phyloP scores from a whole-genome alignment of 768 basidiomycete species.

The Macrocybe gigantea region DNA sequence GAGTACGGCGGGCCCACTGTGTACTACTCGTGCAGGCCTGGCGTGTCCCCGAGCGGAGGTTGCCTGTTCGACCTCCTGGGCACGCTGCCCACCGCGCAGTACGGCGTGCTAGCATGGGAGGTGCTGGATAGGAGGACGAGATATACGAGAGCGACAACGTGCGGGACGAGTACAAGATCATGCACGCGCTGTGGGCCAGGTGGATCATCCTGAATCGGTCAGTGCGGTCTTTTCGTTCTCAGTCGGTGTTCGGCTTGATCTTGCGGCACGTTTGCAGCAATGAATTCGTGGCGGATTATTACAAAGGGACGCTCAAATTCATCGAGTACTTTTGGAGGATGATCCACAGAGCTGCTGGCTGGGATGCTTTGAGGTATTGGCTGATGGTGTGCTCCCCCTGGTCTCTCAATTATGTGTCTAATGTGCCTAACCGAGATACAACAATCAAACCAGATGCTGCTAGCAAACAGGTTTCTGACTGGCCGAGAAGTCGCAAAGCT shows the following conservation, averaged over 20 bases:
- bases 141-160: conserved; percentile 68
- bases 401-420: neutral
- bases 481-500: conserved; percentile 42
- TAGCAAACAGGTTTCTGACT: conserved; percentile 48
- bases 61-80: conserved; percentile 61
- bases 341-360: conserved; percentile 67
- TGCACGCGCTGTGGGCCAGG: conserved; percentile 71
- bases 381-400: conserved; percentile 36
- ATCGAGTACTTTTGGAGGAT: conserved; percentile 56
- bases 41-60: conserved; percentile 32
- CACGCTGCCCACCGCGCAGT: conserved; percentile 51
- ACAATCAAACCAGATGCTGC: conserved; percentile 38
- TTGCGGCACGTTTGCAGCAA: conserved; percentile 27
- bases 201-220: conserved; percentile 68
- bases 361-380: conserved; percentile 57
- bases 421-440: neutral
- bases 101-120: conserved; percentile 64
- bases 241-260: neutral
- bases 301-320: conserved; percentile 47
- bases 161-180: conserved; percentile 71
- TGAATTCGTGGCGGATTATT: conserved; percentile 50
- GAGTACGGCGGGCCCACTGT: conserved; percentile 42
- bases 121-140: conserved; percentile 73
- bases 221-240: conserved; percentile 5
- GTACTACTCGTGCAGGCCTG: conserved; percentile 57